Conservation (phyloP, 2,329 filamentous ascomycete species). For the Monosporascus sp. region DNA sequence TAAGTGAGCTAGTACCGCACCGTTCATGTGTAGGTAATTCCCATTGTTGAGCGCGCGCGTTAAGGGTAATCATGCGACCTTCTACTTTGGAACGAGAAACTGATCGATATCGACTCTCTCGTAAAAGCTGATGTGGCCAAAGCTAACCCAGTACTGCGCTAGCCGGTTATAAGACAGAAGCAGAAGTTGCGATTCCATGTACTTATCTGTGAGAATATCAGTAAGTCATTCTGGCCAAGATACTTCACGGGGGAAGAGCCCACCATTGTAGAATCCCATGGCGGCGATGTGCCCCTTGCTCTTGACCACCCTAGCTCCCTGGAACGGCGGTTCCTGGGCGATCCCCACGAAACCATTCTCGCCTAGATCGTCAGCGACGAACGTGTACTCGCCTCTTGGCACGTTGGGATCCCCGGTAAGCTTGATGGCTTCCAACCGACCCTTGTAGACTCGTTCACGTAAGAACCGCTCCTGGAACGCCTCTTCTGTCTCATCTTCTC, state of each 20-base stretch:
- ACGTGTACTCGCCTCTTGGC: slow-evolving; percentile 79
- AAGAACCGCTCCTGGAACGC: slow-evolving; percentile 41
- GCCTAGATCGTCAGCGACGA: slow-evolving; percentile 74
- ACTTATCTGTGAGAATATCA: slow-evolving; percentile 54
- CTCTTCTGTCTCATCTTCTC: slow-evolving; percentile 38
- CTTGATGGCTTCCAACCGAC: slow-evolving; percentile 78
- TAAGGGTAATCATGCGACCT: background rate
- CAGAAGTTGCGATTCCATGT: slow-evolving; percentile 70
- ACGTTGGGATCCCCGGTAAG: slow-evolving; percentile 89
- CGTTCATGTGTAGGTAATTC: too few relatives aligned
- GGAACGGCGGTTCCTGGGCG: slow-evolving; percentile 63
- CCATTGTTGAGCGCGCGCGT: background rate
- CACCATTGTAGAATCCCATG: slow-evolving; percentile 67
- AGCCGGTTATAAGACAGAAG: slow-evolving; percentile 72
- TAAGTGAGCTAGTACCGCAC: too few relatives aligned
- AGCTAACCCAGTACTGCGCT: slow-evolving; percentile 75
- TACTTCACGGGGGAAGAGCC: slow-evolving; percentile 24
- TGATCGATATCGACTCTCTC: slow-evolving; percentile 55
- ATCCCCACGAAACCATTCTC: slow-evolving; percentile 58
- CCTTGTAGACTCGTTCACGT: slow-evolving; percentile 51
- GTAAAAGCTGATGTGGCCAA: slow-evolving; percentile 57
- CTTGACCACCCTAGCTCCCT: slow-evolving; percentile 67
- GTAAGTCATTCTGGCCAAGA: slow-evolving; percentile 3
- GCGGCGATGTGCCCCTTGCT: slow-evolving; percentile 75
- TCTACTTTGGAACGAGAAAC: slow-evolving; percentile 31